Conservation (phyloP, 1,139 yeast species). For the Ogataea hybrid region DNA sequence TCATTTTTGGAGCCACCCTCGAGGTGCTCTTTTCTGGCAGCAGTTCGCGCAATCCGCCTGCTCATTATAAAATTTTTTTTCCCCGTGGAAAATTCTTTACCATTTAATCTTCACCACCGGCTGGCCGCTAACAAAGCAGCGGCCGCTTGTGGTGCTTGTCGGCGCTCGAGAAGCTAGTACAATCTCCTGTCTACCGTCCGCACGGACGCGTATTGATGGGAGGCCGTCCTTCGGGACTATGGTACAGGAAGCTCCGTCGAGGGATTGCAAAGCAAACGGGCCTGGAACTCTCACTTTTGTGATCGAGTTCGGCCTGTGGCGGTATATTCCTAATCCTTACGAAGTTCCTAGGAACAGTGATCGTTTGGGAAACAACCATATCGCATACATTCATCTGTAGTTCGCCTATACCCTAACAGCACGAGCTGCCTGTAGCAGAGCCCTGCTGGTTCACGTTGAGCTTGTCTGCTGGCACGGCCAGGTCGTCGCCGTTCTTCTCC, state of each 20-base stretch:
- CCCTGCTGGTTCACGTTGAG: constrained; percentile 45
- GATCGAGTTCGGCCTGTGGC: constrained; percentile 47
- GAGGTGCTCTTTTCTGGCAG: constrained; percentile 16
- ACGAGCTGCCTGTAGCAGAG: constrained; percentile 22
- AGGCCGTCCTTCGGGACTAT: constrained; percentile 22
- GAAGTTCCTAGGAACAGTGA: constrained; percentile 73
- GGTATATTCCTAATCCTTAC: constrained; percentile 94
- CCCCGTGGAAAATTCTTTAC: constrained; percentile 4
- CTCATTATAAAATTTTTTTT: constrained; percentile 21
- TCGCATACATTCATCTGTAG: constrained; percentile 55
- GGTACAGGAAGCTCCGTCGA: constrained; percentile 83
- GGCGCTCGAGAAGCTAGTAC: constrained; percentile 39
- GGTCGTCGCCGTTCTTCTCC: constrained; percentile 61
- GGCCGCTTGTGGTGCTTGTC: constrained; percentile 27
- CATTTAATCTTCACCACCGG: constrained; percentile 28
- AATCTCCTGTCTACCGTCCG: constrained; percentile 23
- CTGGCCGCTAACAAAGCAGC: constrained; percentile 23
- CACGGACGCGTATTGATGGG: constrained; percentile 23
- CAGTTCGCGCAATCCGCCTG: constrained; percentile 30
- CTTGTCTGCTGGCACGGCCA: constrained; percentile 31
- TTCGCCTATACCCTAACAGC: constrained; percentile 23
- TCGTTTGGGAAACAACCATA: constrained; percentile 92
- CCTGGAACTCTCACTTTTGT: constrained; percentile 58
- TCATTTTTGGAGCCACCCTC: background rate
- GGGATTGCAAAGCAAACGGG: constrained; percentile 61